Base-by-base conservation (phyloP, 164 flowering plant genomes). In the Kalanchoe fedtschenkoi region DNA sequence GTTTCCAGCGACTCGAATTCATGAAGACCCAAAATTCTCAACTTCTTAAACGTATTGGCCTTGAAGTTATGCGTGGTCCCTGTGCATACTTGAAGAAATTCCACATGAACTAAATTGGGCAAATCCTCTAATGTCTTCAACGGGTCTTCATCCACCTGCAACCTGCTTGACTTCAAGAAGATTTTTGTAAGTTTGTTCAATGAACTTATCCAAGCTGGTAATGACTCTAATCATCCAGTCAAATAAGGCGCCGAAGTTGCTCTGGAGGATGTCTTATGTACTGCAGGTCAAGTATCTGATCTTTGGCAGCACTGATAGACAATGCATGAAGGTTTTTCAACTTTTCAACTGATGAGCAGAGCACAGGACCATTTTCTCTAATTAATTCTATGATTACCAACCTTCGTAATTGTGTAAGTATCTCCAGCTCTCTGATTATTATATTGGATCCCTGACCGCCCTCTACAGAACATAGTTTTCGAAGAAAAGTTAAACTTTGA, bases 391-490 rank as follows among this genome's bases (percentile, higher is more conserved):
- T 5, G 29, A 68, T 30, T n/a, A 59, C 65, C 44, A 61, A 32
- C 43, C 46, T 71, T 54, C 62, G 63, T 5, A 63, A 44, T n/a
- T 71, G 56, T 42, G 60, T 66, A 42, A 67, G 21, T 26, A n/a
- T 29, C 14, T 62, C 64, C 51, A 63, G 60, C 34, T 67, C 65
- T 28, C 28, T 63, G 38, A 71, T 13, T 14, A 66, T 16, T 13
- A 8, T 34, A 34, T 32, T 19, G 9, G 34, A 21, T 3, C 22
- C 28, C 39, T 37, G 39, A 46, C 46, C 38, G 22, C 57, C 62
- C 15, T 67, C 61, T 16, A 71, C 34, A 53, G 58, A 24, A 9
- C 46, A 35, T 58, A 67, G 29, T 51, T 63, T 66, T 61, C 67
- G 64, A 17, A 71, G 28, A 22, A 17, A 41, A 13, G 58, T 59